Conservation (phyloP, 768 basidiomycete genomes). For the Suillus bovinus region DNA sequence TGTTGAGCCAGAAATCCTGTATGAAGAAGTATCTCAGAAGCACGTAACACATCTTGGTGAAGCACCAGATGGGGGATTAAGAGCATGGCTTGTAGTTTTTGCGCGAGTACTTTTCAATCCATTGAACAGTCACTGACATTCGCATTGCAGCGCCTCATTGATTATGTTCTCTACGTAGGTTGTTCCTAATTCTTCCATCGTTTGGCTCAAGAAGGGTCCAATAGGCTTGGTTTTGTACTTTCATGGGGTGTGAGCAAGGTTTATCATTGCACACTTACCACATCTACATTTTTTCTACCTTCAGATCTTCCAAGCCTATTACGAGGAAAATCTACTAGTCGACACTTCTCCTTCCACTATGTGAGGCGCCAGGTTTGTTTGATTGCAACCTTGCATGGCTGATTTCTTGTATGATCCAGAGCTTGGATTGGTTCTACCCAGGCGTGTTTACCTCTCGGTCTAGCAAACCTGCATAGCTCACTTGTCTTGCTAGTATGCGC, state of each 20-base stretch:
- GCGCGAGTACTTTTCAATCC: conserved; percentile 21
- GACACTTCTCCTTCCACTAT: conserved; percentile 59
- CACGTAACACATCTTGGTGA: conserved; percentile 23
- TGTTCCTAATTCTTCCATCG: background rate
- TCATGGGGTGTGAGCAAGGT: conserved; percentile 66
- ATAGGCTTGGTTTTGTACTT: conserved; percentile 68
- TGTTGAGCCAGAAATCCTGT: conserved; percentile 1
- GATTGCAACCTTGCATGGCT: background rate
- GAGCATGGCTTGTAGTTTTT: conserved; percentile 32
- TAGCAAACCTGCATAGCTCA: conserved; percentile 1
- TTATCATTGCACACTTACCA: background rate
- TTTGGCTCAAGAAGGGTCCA: background rate
- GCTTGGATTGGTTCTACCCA: conserved; percentile 83
- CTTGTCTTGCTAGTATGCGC: conserved; percentile 48
- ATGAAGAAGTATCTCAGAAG: conserved; percentile 7
- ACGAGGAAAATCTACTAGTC: conserved; percentile 52
- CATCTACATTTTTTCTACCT: conserved; percentile 1
- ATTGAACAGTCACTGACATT: conserved; percentile 25
- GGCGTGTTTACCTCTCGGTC: conserved; percentile 33
- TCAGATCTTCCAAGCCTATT: conserved; percentile 75
- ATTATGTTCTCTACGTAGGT: conserved; percentile 1
- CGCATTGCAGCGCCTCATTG: conserved; percentile 38
- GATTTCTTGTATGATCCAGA: conserved; percentile 33
- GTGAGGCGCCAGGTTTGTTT: conserved; percentile 33
- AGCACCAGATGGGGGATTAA: conserved; percentile 31